A percentile compares a stretch with the other conserved stretches of the same genome.
Conservation (phyloP, 768 basidiomycete genomes). For the Kwoniella sp. region DNA sequence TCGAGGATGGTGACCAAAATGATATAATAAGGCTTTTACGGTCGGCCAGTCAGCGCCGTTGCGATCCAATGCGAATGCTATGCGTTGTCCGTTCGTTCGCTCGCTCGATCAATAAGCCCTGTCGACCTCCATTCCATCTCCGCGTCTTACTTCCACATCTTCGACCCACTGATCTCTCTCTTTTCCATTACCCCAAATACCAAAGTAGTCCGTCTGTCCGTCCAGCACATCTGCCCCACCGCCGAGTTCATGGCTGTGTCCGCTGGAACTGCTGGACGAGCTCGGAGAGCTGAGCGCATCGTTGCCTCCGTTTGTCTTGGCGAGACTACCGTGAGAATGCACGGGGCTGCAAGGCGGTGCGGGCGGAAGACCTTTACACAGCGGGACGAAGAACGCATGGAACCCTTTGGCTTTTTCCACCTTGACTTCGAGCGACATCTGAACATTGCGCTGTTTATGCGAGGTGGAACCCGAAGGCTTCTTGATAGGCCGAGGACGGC, state of each 20-base stretch:
- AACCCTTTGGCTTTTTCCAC: constrained; percentile 46
- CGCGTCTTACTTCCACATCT: constrained; percentile 4
- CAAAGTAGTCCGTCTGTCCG: constrained; percentile 18
- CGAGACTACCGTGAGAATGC: constrained; percentile 12
- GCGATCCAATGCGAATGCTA: too few relatives aligned
- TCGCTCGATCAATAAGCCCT: not conserved
- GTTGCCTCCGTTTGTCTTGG: not conserved
- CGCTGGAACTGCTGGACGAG: not conserved
- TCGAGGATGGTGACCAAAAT: too few relatives aligned
- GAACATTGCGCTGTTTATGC: constrained; percentile 37
- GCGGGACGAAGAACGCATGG: constrained; percentile 45
- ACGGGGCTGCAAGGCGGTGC: constrained; percentile 48
- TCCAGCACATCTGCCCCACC: not conserved
- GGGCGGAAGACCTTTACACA: constrained; percentile 33
- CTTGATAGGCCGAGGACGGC: constrained; percentile 13
- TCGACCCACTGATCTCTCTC: constrained; percentile 23
- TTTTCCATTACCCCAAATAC: constrained; percentile 13
- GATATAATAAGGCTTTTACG: too few relatives aligned
- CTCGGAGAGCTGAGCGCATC: not conserved
- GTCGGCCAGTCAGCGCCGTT: too few relatives aligned
- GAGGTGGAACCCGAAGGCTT: constrained; percentile 18
- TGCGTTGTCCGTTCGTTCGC: too few relatives aligned
- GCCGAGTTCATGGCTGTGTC: not conserved
- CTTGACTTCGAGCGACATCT: constrained; percentile 40
- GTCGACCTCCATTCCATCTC: constrained; percentile 19